A percentile compares a stretch with the other conserved stretches of the same genome.
phyloP scores from a whole-genome alignment of 257 asterid species.

The Catharanthus roseus region DNA sequence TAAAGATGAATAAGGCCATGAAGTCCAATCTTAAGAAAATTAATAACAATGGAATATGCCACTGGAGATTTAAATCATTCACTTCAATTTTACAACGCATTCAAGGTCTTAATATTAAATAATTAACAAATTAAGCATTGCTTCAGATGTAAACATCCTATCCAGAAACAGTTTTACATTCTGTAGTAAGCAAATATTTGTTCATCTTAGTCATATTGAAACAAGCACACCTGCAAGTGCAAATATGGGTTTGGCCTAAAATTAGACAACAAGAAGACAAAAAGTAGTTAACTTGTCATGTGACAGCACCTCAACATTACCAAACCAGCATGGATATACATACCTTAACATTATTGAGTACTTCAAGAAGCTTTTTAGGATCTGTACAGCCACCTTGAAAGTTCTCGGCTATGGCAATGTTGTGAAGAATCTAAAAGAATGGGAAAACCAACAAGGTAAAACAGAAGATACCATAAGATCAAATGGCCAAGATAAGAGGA shows the following conservation, averaged over 20 bases:
- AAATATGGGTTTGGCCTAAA: background rate
- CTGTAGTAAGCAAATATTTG: background rate
- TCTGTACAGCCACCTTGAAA: constrained; percentile 68
- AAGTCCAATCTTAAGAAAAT: background rate
- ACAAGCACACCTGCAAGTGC: background rate
- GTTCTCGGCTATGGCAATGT: constrained; percentile 59
- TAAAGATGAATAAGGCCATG: background rate
- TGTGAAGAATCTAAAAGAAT: constrained; percentile 34
- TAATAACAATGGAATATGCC: background rate
- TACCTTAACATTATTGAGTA: constrained; percentile 73
- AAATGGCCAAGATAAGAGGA: background rate
- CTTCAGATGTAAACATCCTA: background rate
- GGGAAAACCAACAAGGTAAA: background rate
- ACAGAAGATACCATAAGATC: background rate
- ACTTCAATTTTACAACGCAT: background rate
- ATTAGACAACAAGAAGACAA: background rate
- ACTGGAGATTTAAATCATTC: background rate
- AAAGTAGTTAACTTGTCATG: background rate
- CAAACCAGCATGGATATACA: constrained; percentile 13
- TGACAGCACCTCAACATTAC: constrained; percentile 8
- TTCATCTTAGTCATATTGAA: background rate
- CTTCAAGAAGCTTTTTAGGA: constrained; percentile 69
- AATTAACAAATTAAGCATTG: background rate
- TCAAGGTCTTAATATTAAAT: background rate
- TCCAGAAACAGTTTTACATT: background rate